A percentile compares a stretch with the other conserved stretches of the same genome.
phyloP scores from a whole-genome alignment of 2,329 filamentous ascomycete species.

The Bipolaris sorokiniana region DNA sequence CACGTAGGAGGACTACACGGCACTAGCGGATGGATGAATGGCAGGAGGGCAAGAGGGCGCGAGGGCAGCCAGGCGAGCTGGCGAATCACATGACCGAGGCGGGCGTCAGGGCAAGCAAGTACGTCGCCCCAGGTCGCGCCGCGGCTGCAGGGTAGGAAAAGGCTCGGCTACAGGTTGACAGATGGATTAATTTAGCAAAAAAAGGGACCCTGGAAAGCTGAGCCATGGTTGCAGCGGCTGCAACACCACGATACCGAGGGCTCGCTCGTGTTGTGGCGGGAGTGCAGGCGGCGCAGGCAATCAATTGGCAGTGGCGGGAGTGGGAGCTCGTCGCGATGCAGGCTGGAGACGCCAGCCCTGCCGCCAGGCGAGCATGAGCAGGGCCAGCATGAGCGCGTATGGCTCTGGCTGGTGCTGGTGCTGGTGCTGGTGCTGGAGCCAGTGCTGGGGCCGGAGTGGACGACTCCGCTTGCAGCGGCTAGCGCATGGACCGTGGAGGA shows the following conservation, averaged over 20 bases:
- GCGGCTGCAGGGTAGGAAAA: constrained; percentile 17
- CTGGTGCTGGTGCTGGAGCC: no score
- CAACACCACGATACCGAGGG: constrained; percentile 18
- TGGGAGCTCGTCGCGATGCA: constrained; percentile 27
- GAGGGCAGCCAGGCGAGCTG: constrained; percentile 21
- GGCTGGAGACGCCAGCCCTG: constrained; percentile 42
- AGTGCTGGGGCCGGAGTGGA: constrained; percentile 35
- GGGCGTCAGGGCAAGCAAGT: background rate
- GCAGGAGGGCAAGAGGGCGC: constrained; percentile 14
- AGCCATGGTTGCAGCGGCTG: constrained; percentile 31
- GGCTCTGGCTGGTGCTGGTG: constrained; percentile 2
- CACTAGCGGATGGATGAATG: constrained; percentile 20
- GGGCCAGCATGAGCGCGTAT: constrained; percentile 39
- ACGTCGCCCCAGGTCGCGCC: constrained; percentile 1
- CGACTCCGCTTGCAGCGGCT: constrained; percentile 48
- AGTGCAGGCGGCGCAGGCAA: constrained; percentile 31
- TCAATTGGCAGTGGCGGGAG: constrained; percentile 47
- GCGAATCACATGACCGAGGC: constrained; percentile 25
- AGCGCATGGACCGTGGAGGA: constrained; percentile 36
- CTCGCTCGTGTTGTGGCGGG: constrained; percentile 13
- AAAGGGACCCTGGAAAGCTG: constrained; percentile 12
- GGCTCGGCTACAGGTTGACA: constrained; percentile 16
- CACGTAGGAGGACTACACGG: constrained; percentile 22
- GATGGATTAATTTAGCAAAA: background rate
- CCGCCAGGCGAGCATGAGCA: constrained; percentile 21